Percentiles rank a stretch among this genome's conserved stretches.
phyloP scores from a whole-genome alignment of 1,139 yeast genomes.

The Pichia sp. region DNA sequence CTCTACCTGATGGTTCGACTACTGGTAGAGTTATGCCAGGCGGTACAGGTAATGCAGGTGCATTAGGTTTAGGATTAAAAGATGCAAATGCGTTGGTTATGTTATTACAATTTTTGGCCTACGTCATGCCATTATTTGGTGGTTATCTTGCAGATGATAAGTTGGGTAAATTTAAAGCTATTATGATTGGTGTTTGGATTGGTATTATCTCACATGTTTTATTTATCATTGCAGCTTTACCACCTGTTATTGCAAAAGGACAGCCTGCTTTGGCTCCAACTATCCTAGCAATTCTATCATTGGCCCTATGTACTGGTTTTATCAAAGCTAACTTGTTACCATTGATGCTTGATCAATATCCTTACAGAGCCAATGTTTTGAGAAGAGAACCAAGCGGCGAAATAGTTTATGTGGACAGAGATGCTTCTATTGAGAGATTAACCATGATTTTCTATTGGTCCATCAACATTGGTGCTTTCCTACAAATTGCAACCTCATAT shows the following conservation, averaged over 20 bases:
- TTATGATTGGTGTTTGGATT: slow-evolving; percentile 37
- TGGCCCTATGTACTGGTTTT: slow-evolving; percentile 42
- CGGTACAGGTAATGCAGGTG: slow-evolving; percentile 29
- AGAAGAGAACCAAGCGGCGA: slow-evolving; percentile 58
- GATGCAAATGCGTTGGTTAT: slow-evolving; percentile 37
- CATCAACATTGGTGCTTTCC: slow-evolving; percentile 73
- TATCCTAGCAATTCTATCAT: slow-evolving; percentile 34
- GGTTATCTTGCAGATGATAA: slow-evolving; percentile 40
- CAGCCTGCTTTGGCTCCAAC: slow-evolving; percentile 36
- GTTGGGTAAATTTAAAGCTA: slow-evolving; percentile 38
- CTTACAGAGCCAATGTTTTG: slow-evolving; percentile 52
- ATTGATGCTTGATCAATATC: slow-evolving; percentile 43
- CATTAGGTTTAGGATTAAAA: slow-evolving; percentile 35
- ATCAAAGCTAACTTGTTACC: slow-evolving; percentile 48
- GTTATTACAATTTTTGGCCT: slow-evolving; percentile 38
- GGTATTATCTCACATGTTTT: slow-evolving; percentile 36
- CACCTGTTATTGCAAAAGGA: slow-evolving; percentile 35
- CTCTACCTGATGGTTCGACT: slow-evolving; percentile 45
- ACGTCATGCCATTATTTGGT: slow-evolving; percentile 39
- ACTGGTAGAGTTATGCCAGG: slow-evolving; percentile 24
- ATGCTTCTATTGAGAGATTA: slow-evolving; percentile 65
- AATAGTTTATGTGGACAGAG: slow-evolving; percentile 65
- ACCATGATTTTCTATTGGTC: slow-evolving; percentile 74
- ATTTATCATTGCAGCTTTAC: slow-evolving; percentile 39
- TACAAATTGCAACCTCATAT: slow-evolving; percentile 73